Conservation (phyloP, 306 rosid species). For the Nissolia schottii region DNA sequence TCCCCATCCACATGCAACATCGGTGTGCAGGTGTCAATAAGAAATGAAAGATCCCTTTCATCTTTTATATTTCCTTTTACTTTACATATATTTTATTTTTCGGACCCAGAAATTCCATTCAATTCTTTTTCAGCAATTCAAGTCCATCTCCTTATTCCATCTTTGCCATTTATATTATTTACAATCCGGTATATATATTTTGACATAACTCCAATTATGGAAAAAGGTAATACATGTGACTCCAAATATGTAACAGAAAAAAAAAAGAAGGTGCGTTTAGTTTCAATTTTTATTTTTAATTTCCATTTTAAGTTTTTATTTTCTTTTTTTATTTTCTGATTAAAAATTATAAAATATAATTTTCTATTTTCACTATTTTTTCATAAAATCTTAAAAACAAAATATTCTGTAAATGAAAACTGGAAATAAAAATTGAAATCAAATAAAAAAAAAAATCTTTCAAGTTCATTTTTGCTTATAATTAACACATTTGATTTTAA, state of each 20-base stretch:
- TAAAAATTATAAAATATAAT: too few species aligned
- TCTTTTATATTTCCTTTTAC: neutral
- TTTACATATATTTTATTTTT: neutral
- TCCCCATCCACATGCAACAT: conserved; percentile 5
- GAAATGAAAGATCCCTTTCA: conserved; percentile 1
- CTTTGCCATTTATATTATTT: neutral
- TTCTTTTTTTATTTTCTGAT: too few species aligned
- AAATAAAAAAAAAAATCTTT: too few species aligned
- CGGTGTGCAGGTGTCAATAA: neutral
- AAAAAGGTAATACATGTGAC: neutral
- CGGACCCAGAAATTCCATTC: neutral
- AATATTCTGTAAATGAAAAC: too few species aligned
- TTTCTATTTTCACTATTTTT: too few species aligned
- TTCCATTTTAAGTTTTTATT: too few species aligned
- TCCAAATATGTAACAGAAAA: neutral
- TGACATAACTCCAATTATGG: neutral
- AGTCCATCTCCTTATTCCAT: neutral
- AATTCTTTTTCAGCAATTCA: neutral
- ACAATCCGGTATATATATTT: neutral
- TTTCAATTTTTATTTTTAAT: too few species aligned
- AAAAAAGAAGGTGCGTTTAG: too few species aligned
- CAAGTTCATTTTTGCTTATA: neutral
- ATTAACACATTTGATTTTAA: neutral
- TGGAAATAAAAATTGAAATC: too few species aligned
- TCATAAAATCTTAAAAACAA: too few species aligned